A percentile compares a stretch with the other conserved stretches of the same genome.
phyloP scores from a whole-genome alignment of 495 filamentous ascomycete genomes.

The Penicillium lividum region DNA sequence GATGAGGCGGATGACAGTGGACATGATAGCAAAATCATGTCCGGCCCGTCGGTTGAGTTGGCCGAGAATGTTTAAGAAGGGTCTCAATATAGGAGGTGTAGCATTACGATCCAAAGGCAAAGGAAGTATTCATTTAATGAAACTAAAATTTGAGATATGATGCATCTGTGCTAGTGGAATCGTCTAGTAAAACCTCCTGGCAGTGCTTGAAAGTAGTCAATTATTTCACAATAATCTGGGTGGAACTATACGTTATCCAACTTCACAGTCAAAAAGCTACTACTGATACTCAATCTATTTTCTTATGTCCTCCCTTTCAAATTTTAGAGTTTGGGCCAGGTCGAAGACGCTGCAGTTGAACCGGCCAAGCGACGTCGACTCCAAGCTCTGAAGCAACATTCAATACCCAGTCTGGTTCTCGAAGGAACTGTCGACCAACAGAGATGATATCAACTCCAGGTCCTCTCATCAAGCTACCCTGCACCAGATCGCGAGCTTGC shows the following conservation, averaged over 20 bases:
- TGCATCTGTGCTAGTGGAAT: too few relatives aligned
- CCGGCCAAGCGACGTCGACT: not conserved
- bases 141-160: too few relatives aligned
- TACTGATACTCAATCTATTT: not conserved
- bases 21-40: not conserved
- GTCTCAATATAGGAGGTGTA: too few relatives aligned
- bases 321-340: not conserved
- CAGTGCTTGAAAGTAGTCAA: too few relatives aligned
- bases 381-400: not conserved
- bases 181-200: too few relatives aligned
- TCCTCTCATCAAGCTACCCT: constrained; percentile 8
- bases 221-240: too few relatives aligned
- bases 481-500: constrained; percentile 54
- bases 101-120: too few relatives aligned
- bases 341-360: not conserved
- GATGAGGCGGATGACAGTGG: not conserved
- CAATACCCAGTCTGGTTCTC: not conserved
- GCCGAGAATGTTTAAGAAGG: not conserved
- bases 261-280: too few relatives aligned
- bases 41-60: not conserved
- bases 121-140: too few relatives aligned
- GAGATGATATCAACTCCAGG: constrained; percentile 56
- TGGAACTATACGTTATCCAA: too few relatives aligned
- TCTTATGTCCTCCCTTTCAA: not conserved
- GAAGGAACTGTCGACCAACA: constrained; percentile 50